Evolutionary conservation across 495 filamentous ascomycete species (phyloP).

Genomic region (Cudoniella acicularis): DNA sequence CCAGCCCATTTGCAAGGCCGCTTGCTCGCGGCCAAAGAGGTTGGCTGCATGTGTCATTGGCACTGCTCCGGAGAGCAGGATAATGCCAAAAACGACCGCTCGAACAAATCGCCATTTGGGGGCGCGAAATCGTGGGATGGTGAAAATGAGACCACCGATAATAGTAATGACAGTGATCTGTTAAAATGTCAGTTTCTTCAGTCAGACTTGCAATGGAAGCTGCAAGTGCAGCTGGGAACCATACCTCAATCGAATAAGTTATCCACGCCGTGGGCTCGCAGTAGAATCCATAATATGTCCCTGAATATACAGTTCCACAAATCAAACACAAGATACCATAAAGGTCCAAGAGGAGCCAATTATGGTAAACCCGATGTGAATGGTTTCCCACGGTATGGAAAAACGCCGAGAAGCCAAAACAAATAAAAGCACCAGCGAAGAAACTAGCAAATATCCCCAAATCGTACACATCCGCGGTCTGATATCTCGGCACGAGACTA

Average conservation of each 20-base stretch:
- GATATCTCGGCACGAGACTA: slow-evolving; percentile 29
- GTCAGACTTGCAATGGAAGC: slow-evolving; percentile 1
- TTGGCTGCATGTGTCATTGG: background rate
- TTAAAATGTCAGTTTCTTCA: background rate
- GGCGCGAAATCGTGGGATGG: background rate
- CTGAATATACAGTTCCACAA: slow-evolving; percentile 43
- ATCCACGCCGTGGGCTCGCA: slow-evolving; percentile 37
- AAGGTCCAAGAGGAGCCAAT: slow-evolving; percentile 45
- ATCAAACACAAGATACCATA: slow-evolving; percentile 46
- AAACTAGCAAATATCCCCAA: slow-evolving; percentile 38
- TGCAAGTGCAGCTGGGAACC: slow-evolving; percentile 9
- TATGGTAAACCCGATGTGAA: slow-evolving; percentile 32
- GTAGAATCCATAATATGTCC: slow-evolving; percentile 49
- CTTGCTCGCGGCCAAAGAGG: background rate
- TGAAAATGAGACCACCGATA: background rate
- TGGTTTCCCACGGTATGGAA: slow-evolving; percentile 54
- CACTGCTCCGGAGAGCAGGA: background rate
- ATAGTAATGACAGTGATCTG: background rate
- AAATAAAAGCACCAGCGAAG: slow-evolving; percentile 35
- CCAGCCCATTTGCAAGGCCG: background rate
- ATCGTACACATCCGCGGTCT: slow-evolving; percentile 30
- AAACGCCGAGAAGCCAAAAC: slow-evolving; percentile 37
- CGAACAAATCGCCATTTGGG: background rate
- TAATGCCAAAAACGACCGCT: background rate
- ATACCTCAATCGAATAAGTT: slow-evolving; percentile 46